Evolutionary conservation across 768 basidiomycete genomes (phyloP), one percentile per base, ranked within the genome.

Genomic region (Cytidiella melzeri): DNA sequence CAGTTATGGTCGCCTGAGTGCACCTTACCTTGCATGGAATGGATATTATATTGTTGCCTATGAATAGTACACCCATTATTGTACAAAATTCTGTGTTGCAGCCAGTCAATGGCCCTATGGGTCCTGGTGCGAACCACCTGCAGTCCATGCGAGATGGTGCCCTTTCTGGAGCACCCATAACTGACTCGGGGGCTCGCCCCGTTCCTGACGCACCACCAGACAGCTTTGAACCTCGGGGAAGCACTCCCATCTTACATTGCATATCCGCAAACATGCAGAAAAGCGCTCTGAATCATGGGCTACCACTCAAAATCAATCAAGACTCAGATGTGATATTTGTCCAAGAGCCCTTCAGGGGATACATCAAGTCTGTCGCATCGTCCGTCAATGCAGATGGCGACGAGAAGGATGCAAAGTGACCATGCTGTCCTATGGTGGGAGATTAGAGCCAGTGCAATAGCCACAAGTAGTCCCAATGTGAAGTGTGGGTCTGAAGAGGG

Each of bases 331-430:
- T 54, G 3, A 39, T 54, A 6, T 47, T 38, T 27, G 34, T 51
- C 4, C 53, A 54, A 25, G 48, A 54, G 34, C 24, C 40, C 19
- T 54, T 40, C 28, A 28, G 43, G 48, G 52, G 52, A 4, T 24
- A 18, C 26, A 54, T n/a, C n/a, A n/a, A n/a, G n/a, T n/a, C n/a
- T n/a, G n/a, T n/a, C n/a, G n/a, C n/a, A n/a, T n/a, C n/a, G 49
- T 10, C 52, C 2, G 25, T 34, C 3, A 19, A 45, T 18, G 2
- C 21, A 1, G 41, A 54, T n/a, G 52, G 52, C 7, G 48, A 41
- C 3, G 5, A 12, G 5, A 3, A 39, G 49, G 3, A 25, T 4
- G 49, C 40, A 1, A 11, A 43, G n/a, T n/a, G n/a, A n/a, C n/a
- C n/a, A n/a, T n/a, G n/a, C n/a, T n/a, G n/a, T n/a, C n/a, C n/a